Base-by-base conservation (phyloP, 2,329 filamentous ascomycete genomes). In the Camillea tinctor region DNA sequence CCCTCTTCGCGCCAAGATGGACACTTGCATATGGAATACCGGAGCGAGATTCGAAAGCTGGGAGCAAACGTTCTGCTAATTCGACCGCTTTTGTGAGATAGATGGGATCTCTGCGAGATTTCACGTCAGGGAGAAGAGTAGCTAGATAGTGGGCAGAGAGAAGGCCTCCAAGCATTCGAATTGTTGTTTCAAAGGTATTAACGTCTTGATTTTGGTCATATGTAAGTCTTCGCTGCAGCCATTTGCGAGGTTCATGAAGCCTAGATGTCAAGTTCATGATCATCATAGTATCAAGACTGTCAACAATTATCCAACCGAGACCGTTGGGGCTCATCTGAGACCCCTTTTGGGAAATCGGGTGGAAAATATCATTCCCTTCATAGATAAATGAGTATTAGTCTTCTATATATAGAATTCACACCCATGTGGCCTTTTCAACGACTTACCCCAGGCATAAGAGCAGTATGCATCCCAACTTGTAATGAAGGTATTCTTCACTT, bases 251-350 rank as follows among this genome's bases (percentile, higher is more conserved):
- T 71, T 94, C 87, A 40, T 87, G 84, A 50, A 98, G 81, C 63
- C 93, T 87, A 36, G 86, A 88, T 11, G 93, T 97, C 65, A 96
- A 80, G 75, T 97, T 97, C 94, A 98, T 98, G 63, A 98, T 81
- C 80, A 98, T 98, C 81, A 97, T 84, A 0, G 94, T 98, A 75
- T 98, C 94, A 63, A 98, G 80, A 9, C 93, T 88, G 77, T 98
- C 94, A 60, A 98, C 88, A 63, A 98, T 97, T 70, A 97, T 97
- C 94, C 94, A 98, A 23, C 94, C 94, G 74, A 98, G 82, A 21
- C 93, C 93, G 62, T 92, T 87, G 2, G 89, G 83, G 15, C 92
- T 88, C 93, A 97, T 97, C 68, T 94, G 87, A 51, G 82, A 83
- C 50, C 91, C 90, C 15, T 76, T 85, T 72, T 93, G 93, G 2